Evolutionary conservation across 179 eudicot genomes (phyloP).

Genomic region (Sideroxylon spinosum): DNA sequence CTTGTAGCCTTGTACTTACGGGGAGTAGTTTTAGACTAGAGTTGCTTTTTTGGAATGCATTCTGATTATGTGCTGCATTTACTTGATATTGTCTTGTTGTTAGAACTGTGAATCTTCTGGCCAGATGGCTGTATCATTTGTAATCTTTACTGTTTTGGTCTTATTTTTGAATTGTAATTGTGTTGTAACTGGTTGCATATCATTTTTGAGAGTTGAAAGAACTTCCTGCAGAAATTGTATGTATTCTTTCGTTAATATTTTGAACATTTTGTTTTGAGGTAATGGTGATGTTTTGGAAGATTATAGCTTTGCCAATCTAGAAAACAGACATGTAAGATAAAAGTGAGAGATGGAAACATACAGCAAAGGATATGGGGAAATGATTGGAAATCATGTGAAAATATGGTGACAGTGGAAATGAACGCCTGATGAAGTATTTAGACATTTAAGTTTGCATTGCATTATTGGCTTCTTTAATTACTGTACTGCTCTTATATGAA

Average conservation of each 20-base stretch:
- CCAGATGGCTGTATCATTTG: too few species aligned
- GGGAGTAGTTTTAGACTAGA: too few species aligned
- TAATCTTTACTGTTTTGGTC: too few species aligned
- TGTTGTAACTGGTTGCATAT: neutral
- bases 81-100: too few species aligned
- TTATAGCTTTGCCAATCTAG: neutral
- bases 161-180: neutral
- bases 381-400: neutral
- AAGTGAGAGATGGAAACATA: neutral
- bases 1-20: too few species aligned
- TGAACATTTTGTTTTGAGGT: too few species aligned
- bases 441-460: neutral
- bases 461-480: neutral
- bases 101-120: too few species aligned
- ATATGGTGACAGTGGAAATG: neutral
- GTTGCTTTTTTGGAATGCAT: too few species aligned
- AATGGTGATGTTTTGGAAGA: too few species aligned
- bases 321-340: neutral
- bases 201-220: neutral
- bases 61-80: too few species aligned
- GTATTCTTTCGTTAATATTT: neutral
- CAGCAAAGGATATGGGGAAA: neutral
- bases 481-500: neutral
- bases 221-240: neutral
- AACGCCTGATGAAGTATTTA: neutral